Conservation (phyloP, 148 eudicot genomes). For the Silene uniflora region DNA sequence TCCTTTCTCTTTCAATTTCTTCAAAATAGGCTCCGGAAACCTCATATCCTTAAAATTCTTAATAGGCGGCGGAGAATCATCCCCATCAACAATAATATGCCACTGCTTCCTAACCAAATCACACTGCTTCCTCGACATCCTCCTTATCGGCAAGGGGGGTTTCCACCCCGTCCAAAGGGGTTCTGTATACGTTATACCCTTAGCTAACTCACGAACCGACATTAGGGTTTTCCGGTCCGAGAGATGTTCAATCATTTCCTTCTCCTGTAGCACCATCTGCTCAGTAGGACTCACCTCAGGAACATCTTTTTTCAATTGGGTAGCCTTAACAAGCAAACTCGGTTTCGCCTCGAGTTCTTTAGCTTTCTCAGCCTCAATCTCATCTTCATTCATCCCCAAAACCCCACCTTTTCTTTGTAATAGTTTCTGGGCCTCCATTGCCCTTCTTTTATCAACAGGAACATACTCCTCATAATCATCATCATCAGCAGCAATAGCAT, state of each 20-base stretch:
- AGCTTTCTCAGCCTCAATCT: constrained; percentile 50
- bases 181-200: constrained; percentile 74
- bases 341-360: constrained; percentile 56
- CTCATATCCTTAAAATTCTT: constrained; percentile 80
- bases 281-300: constrained; percentile 64
- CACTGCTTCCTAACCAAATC: constrained; percentile 66
- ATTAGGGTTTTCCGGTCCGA: constrained; percentile 67
- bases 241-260: constrained; percentile 81
- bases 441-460: constrained; percentile 77
- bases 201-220: constrained; percentile 87
- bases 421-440: constrained; percentile 64
- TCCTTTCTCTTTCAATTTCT: constrained; percentile 53
- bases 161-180: constrained; percentile 69
- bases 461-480: constrained; percentile 71
- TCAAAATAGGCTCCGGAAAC: constrained; percentile 65
- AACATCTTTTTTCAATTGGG: constrained; percentile 68
- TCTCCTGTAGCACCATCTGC: constrained; percentile 60
- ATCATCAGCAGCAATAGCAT: constrained; percentile 35
- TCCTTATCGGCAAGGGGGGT: constrained; percentile 32
- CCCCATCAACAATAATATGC: constrained; percentile 88
- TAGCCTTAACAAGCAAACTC: constrained; percentile 57
- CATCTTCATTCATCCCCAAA: constrained; percentile 21
- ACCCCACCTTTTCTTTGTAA: constrained; percentile 60
- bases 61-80: constrained; percentile 81
- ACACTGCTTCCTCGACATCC: constrained; percentile 41